Evolutionary conservation across 140 eudicot species (phyloP).

Genomic region (Ambrosia hybrid): DNA sequence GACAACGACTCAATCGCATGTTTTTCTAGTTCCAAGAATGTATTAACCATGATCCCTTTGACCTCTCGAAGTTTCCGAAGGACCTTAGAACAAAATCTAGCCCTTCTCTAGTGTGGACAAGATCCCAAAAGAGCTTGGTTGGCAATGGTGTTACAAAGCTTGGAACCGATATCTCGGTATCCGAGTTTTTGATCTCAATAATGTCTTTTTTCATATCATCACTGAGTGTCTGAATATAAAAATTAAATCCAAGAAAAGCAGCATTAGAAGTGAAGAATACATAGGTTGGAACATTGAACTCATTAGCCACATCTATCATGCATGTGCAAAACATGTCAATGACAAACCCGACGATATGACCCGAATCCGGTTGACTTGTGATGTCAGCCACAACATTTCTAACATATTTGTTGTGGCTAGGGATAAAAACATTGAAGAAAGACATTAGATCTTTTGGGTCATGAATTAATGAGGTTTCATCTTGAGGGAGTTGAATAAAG

Average conservation of each 20-base stretch:
- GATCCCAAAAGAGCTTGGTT: slow-evolving; percentile 12
- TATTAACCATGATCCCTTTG: slow-evolving; percentile 36
- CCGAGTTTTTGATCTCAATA: slow-evolving; percentile 7
- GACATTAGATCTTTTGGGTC: background rate
- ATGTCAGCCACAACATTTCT: slow-evolving; percentile 7
- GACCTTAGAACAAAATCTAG: background rate
- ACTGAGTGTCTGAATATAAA: slow-evolving; percentile 20
- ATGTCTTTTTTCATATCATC: slow-evolving; percentile 23
- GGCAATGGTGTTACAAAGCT: slow-evolving; percentile 31
- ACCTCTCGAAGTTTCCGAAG: slow-evolving; percentile 15
- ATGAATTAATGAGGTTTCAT: slow-evolving; percentile 4
- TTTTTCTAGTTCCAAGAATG: slow-evolving; percentile 34
- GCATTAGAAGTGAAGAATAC: slow-evolving; percentile 41
- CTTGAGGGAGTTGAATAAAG: slow-evolving; percentile 26
- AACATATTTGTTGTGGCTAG: slow-evolving; percentile 18
- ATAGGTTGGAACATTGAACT: slow-evolving; percentile 37
- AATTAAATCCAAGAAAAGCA: slow-evolving; percentile 29
- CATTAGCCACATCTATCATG: slow-evolving; percentile 44
- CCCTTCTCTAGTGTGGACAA: slow-evolving; percentile 13
- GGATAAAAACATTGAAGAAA: background rate
- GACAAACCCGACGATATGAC: slow-evolving; percentile 30
- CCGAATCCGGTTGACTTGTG: background rate
- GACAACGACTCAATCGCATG: slow-evolving; percentile 23
- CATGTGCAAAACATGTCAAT: slow-evolving; percentile 38
- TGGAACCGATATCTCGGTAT: slow-evolving; percentile 14